phyloP scores from a whole-genome alignment of 352 stramenopile genomes.

The Blastocystis sp. region DNA sequence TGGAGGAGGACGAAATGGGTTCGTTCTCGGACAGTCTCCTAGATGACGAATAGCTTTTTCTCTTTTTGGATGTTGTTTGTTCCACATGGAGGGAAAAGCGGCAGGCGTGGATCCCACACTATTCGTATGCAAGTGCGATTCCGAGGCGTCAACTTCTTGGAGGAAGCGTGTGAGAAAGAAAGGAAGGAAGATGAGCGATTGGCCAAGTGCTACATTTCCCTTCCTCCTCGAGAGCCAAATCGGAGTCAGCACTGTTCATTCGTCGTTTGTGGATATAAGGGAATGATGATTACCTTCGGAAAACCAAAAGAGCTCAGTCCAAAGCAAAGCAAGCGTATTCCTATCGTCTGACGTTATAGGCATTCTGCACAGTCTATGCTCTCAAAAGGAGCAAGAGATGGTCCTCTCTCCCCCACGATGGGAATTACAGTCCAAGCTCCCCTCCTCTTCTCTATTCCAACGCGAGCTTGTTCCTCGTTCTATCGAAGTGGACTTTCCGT shows the following conservation, averaged over 20 bases:
- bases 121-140: slow-evolving; percentile 35
- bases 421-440: not conserved
- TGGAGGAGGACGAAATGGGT: slow-evolving; percentile 15
- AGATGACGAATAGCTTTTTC: slow-evolving; percentile 33
- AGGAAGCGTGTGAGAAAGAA: slow-evolving; percentile 26
- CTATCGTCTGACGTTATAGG: not conserved
- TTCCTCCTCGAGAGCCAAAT: not conserved
- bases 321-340: not conserved
- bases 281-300: not conserved
- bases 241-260: not conserved
- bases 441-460: not conserved
- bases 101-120: not conserved
- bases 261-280: not conserved
- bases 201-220: not conserved
- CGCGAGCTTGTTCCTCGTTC: not conserved
- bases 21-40: slow-evolving; percentile 22
- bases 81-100: slow-evolving; percentile 54
- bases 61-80: slow-evolving; percentile 58
- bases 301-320: not conserved
- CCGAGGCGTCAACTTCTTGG: slow-evolving; percentile 13
- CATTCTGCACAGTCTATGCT: not conserved
- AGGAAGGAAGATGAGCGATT: slow-evolving; percentile 23
- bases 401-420: not conserved
- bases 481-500: not conserved
- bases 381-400: not conserved